These are phyloP conservation scores for Vararia minispora DNA, from an alignment of 768 basidiomycete genomes.

Conservation along the genomic window DNA sequence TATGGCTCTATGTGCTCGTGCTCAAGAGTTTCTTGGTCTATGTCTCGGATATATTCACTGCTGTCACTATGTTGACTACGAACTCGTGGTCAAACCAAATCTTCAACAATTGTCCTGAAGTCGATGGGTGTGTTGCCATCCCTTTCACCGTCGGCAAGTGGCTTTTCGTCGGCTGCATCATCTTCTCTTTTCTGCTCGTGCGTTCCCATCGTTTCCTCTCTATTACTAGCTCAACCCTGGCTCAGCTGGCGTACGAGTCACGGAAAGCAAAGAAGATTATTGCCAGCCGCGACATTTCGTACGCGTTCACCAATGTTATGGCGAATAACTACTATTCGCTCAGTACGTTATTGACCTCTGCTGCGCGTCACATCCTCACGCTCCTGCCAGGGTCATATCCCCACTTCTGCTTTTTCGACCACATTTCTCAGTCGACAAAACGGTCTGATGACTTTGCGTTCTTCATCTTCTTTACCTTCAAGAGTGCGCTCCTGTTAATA, in stretches of 20 bases:
- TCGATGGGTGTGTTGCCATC: slow-evolving; percentile 67
- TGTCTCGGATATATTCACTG: slow-evolving; percentile 95
- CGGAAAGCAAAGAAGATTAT: slow-evolving; percentile 92
- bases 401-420: slow-evolving; percentile 97
- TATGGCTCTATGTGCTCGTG: slow-evolving; percentile 87
- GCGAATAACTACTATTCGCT: slow-evolving; percentile 95
- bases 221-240: neutral
- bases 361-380: slow-evolving; percentile 1
- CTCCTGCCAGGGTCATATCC: slow-evolving; percentile 70
- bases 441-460: slow-evolving; percentile 96
- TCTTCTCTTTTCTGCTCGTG: slow-evolving; percentile 93
- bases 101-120: slow-evolving; percentile 55
- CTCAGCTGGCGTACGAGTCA: slow-evolving; percentile 81
- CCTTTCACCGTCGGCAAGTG: slow-evolving; percentile 87
- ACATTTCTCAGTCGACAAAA: slow-evolving; percentile 93
- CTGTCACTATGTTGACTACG: slow-evolving; percentile 91
- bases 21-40: slow-evolving; percentile 97
- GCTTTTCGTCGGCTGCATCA: slow-evolving; percentile 97
- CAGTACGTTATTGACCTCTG: slow-evolving; percentile 42
- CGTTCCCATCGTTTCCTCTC: slow-evolving; percentile 19
- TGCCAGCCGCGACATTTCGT: slow-evolving; percentile 91
- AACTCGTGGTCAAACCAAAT: slow-evolving; percentile 87
- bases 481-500: slow-evolving; percentile 42
- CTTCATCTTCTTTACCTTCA: slow-evolving; percentile 99
- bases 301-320: slow-evolving; percentile 96